Evolutionary conservation across 2,329 filamentous ascomycete genomes (phyloP).

Genomic region (Clonostachys byssicola): DNA sequence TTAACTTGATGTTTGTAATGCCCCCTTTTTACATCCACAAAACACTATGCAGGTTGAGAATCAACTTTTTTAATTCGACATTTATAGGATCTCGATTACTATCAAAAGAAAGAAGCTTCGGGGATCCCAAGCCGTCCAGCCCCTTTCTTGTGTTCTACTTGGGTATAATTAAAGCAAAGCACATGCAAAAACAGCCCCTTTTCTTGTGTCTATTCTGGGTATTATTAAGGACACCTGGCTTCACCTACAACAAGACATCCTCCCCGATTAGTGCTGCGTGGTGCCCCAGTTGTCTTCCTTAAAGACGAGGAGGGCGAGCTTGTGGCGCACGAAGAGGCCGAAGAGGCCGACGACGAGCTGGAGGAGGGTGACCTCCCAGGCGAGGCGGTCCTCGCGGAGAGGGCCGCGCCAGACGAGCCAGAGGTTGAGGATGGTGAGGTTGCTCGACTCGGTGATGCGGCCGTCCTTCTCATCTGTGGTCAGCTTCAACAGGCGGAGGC

Average conservation of each 20-base stretch:
- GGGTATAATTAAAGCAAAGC: neutral
- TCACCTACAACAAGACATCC: neutral
- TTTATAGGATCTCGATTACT: too few species aligned
- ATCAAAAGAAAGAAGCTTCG: too few species aligned
- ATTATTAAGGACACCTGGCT: neutral
- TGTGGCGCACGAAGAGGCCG: conserved; percentile 82
- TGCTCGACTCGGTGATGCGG: conserved; percentile 73
- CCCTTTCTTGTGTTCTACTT: too few species aligned
- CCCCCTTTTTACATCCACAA: too few species aligned
- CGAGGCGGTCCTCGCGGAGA: conserved; percentile 79
- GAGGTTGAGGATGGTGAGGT: conserved; percentile 90
- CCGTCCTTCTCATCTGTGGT: conserved; percentile 63
- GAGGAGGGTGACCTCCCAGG: conserved; percentile 73
- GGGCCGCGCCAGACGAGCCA: conserved; percentile 96
- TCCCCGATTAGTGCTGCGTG: conserved; percentile 10
- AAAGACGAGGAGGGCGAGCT: conserved; percentile 83
- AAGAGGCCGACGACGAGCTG: conserved; percentile 74
- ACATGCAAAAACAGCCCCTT: too few species aligned
- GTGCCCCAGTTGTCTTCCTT: conserved; percentile 75
- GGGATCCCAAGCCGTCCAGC: too few species aligned
- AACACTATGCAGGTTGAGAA: too few species aligned
- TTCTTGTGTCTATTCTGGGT: neutral
- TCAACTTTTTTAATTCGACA: too few species aligned
- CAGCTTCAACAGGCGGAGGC: conserved; percentile 64
- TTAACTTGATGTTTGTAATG: too few species aligned